Percentiles rank a stretch among this genome's conserved stretches.
Evolutionary conservation across 768 basidiomycete genomes (phyloP).

Genomic region (Gloeopeniophorella convolvens): DNA sequence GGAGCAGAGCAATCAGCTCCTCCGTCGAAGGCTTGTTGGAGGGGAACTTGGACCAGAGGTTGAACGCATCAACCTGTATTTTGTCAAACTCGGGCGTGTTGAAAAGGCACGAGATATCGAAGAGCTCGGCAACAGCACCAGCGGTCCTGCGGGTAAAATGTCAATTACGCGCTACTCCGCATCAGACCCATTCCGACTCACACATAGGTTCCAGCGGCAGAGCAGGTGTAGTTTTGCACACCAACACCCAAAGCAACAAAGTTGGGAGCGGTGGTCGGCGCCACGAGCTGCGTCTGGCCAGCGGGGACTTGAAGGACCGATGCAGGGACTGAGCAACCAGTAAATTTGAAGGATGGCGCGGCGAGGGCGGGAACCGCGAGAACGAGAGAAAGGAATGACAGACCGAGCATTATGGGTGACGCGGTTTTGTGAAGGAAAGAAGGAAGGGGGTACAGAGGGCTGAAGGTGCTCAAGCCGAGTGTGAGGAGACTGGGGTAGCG

Average conservation of each 20-base stretch:
- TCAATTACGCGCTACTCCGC: background rate
- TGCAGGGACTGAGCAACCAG: background rate
- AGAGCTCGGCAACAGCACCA: slow-evolving; percentile 15
- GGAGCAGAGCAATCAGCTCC: background rate
- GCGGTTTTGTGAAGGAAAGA: too few species aligned
- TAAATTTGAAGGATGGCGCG: background rate
- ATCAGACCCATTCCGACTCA: background rate
- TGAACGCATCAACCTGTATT: background rate
- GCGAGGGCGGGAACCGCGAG: background rate
- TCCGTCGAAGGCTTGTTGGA: background rate
- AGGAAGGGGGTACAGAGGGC: too few species aligned
- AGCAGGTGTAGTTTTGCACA: slow-evolving; percentile 9
- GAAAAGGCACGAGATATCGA: slow-evolving; percentile 10
- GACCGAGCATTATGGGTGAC: background rate
- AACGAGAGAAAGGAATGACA: background rate
- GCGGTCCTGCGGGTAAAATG: background rate
- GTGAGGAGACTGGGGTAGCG: too few species aligned
- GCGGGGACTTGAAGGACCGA: background rate
- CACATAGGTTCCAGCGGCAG: background rate
- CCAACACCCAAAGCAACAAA: background rate
- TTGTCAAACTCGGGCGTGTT: background rate
- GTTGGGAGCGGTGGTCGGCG: background rate
- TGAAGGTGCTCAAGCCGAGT: too few species aligned
- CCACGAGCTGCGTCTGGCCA: background rate
- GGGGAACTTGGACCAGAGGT: background rate